phyloP scores from a whole-genome alignment of 805 yeast species.

The Monosporozyma aerobia region DNA sequence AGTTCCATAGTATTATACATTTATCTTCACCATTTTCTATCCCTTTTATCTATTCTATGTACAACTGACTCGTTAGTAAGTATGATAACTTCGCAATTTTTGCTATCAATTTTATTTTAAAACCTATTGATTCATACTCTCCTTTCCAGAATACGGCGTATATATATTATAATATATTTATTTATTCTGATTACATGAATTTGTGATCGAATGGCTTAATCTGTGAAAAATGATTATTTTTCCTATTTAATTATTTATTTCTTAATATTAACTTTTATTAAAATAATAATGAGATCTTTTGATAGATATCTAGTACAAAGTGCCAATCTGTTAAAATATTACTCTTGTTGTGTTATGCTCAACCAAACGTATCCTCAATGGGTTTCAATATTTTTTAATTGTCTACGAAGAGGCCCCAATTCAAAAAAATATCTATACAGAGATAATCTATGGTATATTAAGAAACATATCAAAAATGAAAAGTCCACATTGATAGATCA shows the following conservation, averaged over 20 bases:
- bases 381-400: background rate
- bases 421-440: constrained; percentile 1
- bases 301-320: background rate
- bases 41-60: background rate
- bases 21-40: background rate
- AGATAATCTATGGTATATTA: background rate
- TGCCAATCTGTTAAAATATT: no score
- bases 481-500: background rate
- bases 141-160: background rate
- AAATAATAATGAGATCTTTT: no score
- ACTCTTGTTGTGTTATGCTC: background rate
- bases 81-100: background rate
- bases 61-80: background rate
- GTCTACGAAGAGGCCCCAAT: background rate
- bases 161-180: background rate
- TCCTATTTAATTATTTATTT: background rate
- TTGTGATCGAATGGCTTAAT: no score
- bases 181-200: background rate
- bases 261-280: no score
- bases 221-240: background rate
- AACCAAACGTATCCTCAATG: background rate
- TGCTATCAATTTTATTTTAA: background rate
- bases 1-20: background rate
- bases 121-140: background rate
- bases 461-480: background rate